Evolutionary conservation across 2,329 filamentous ascomycete species (phyloP).

Genomic region (Calonectria pauciramosa): DNA sequence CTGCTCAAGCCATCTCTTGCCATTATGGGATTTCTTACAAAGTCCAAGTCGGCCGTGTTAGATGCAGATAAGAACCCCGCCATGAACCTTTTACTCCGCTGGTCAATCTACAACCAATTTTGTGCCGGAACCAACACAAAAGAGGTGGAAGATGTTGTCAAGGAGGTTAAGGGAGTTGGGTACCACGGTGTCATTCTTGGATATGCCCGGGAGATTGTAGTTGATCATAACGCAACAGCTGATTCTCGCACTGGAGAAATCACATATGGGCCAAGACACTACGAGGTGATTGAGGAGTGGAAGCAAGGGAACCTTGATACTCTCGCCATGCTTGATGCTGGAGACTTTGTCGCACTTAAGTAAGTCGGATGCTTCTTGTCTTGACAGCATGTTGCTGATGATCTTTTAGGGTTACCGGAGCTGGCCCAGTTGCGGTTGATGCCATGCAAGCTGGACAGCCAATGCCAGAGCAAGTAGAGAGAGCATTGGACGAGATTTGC

Average conservation of each 20-base stretch:
- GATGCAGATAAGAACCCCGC: conserved; percentile 58
- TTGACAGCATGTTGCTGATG: background rate
- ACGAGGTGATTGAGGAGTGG: conserved; percentile 58
- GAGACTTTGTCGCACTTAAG: conserved; percentile 74
- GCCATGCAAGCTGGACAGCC: conserved; percentile 51
- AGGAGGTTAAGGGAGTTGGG: conserved; percentile 61
- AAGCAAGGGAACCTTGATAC: conserved; percentile 66
- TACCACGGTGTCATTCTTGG: conserved; percentile 67
- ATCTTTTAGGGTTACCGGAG: conserved; percentile 55
- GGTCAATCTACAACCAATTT: conserved; percentile 68
- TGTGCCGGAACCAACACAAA: conserved; percentile 64
- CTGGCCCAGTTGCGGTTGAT: conserved; percentile 54
- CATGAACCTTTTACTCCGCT: conserved; percentile 58
- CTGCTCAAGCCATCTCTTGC: conserved; percentile 43
- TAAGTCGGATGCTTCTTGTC: conserved; percentile 39
- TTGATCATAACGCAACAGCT: conserved; percentile 46
- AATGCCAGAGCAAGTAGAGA: conserved; percentile 54
- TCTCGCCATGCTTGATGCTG: conserved; percentile 61
- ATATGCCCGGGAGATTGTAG: conserved; percentile 64
- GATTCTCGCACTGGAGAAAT: conserved; percentile 4
- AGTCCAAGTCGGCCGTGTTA: conserved; percentile 51
- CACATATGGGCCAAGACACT: conserved; percentile 31
- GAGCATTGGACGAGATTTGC: conserved; percentile 57
- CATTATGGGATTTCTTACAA: conserved; percentile 40
- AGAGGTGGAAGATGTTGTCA: conserved; percentile 61